Base-by-base conservation (phyloP, 805 yeast species). In the Dipodascus albidus region DNA sequence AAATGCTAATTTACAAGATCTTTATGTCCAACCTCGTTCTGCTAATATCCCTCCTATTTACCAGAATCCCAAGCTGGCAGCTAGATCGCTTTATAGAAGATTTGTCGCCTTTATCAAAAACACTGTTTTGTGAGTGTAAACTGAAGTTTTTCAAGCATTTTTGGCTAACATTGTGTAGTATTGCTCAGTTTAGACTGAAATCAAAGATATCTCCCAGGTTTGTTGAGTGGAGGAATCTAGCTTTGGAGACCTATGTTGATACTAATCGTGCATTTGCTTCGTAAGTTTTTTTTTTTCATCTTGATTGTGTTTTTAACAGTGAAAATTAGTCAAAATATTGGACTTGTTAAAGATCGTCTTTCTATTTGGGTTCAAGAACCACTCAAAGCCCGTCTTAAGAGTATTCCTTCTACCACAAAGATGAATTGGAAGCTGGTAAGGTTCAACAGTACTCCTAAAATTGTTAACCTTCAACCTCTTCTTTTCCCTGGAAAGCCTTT, bases 251-350 rank as follows among this genome's bases (percentile, higher is more conserved):
- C 51, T 89, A 81, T 66, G 85, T 84, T 24, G 78, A 79, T 54
- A 83, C 87, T n/a, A 88, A 90, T 69, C 81, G 82, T 62, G 82
- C 88, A 1, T 90, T 90, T 72, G 91, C 95, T 1, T 64, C 72
- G 49, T 47, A 23, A 4, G 49, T 47, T 6, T n/a, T 22, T n/a
- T 15, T 14, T 17, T 6, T 4, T 38, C 44, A n/a, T 14, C 6
- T 27, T 6, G 22, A 21, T 4, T 4, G 6, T 14, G 9, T 38
- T 4, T 14, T 14, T 38, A n/a, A 22, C 24, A 22, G 6, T 14
- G 11, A 42, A 17, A 17, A 4, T 4, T 47, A 21, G 49, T 19
- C 61, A 65, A n/a, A 63, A 82, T 58, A 63, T 87, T 49, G 70
- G 67, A 33, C 60, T 73, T 14, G 70, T 80, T 11, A 72, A 72